Percentiles rank a stretch among this genome's conserved stretches.
Evolutionary conservation across 768 basidiomycete species (phyloP).

Genomic region (Kwoniella sp.): DNA sequence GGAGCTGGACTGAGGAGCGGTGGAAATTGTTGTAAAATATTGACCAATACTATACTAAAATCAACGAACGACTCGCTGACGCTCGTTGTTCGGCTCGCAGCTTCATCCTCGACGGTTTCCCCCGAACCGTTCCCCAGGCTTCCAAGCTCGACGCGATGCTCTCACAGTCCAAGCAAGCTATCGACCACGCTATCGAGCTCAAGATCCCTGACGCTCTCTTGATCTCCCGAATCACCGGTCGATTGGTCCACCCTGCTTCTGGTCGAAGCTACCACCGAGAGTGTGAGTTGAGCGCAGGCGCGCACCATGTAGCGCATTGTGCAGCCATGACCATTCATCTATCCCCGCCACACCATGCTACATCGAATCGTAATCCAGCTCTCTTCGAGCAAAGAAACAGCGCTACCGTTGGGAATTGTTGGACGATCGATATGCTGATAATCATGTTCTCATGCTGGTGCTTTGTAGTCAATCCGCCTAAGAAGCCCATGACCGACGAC

Average conservation of each 20-base stretch:
- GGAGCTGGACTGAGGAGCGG: no score
- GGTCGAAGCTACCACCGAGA: constrained; percentile 93
- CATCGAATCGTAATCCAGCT: no score
- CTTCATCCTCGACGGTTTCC: constrained; percentile 99
- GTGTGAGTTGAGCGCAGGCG: no score
- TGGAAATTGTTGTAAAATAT: no score
- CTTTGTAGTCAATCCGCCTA: constrained; percentile 75
- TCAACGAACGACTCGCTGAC: constrained; percentile 3
- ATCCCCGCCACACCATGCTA: no score
- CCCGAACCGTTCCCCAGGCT: constrained; percentile 93
- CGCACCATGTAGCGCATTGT: not conserved
- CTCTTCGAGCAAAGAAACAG: no score
- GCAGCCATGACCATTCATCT: not conserved
- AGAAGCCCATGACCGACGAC: constrained; percentile 92
- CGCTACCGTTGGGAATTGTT: no score
- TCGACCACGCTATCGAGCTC: constrained; percentile 84
- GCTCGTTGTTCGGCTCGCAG: constrained; percentile 59
- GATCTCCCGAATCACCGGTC: constrained; percentile 95
- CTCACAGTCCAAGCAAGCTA: constrained; percentile 72
- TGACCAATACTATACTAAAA: no score
- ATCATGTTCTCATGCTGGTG: no score
- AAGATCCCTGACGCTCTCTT: constrained; percentile 90
- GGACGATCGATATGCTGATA: no score
- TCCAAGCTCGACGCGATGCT: constrained; percentile 96
- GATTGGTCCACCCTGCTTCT: constrained; percentile 83